Base-by-base conservation (phyloP, 768 basidiomycete genomes). In the Suillus alpinus region DNA sequence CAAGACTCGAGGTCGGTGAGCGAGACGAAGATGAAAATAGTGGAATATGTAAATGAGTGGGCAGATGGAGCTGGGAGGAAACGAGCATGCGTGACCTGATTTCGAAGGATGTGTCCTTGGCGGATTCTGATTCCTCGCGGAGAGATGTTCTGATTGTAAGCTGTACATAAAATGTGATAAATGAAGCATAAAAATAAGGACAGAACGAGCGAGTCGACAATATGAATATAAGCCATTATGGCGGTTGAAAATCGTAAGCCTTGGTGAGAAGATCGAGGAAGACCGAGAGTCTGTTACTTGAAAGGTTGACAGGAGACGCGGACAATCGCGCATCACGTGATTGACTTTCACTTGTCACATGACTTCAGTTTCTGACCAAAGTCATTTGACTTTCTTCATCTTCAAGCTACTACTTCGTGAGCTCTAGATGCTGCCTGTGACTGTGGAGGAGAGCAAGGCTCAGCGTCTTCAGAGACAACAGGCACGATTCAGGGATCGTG, bases 401-500 rank as follows among this genome's bases (percentile, higher is more conserved):
- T 26, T 53, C 20, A n/a, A n/a, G n/a, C n/a, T 39, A 55, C 9
- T 39, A 39, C 36, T 39, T 55, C 37, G 23, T 39, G 10, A 55
- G 53, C 37, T 26, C 36, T 55, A 13, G 16, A 61, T 62, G 53
- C 70, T 71, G 0, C 67, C 64, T 32, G 69, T 67, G 7, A 67
- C 79, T 52, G 82, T 84, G 14, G 81, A 86, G 56, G 86, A 85
- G 57, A 90, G 88, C 67, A 79, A 86, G 34, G 80, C 81, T 0
- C 75, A 86, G 52, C 83, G 89, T 47, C 68, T 84, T 16, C 79
- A 87, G 67, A 81, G 87, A 44, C 85, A 85, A 62, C 84, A 89
- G 65, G 79, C 86, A 37, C 78, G 88, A 29, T 86, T 88, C 71
- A 81, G 88, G 57, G 86, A 89, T 71, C 81, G 86, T 58, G 86